Evolutionary conservation across 768 basidiomycete genomes (phyloP), one percentile per base, ranked within the genome.

Genomic region (Grammothele lineata): DNA sequence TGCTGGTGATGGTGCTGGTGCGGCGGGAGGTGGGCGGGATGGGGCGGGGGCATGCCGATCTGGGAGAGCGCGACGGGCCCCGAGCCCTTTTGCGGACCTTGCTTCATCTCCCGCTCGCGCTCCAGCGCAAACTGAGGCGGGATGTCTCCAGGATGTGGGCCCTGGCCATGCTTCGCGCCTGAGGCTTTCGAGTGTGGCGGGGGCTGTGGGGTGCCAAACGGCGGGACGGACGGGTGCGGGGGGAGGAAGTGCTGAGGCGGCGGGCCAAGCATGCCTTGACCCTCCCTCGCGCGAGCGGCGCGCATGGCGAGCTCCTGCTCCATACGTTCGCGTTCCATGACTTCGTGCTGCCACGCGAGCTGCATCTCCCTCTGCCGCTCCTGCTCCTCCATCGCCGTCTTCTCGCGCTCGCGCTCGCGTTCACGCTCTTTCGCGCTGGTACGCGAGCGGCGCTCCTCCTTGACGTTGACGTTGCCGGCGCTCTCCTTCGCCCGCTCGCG

Each of bases 401-500:
- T n/a, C 41, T 42, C 43, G 34, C 45, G 45, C 35, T 57, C 51
- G 27, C 53, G 46, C 37, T 55, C 56, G n/a, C n/a, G 21, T 57
- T 58, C 51, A 51, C 34, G 21, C 45, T 44, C 40, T 40, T 27
- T 26, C 39, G 34, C 44, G 40, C 35, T 40, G 41, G 26, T 37
- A 22, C 34, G 43, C 33, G 2, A 19, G 9, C 35, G 35, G 35
- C 18, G 35, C 30, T 51, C 52, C 40, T 54, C 53, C 36, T 47
- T 47, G 27, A 40, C 22, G 37, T 7, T 14, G 27, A 14, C 8
- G 14, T 7, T 23, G 35, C 26, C 8, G 64, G 59, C 10, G 59
- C 55, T 44, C 62, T 55, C 37, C 65, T 58, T 61, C 62, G 64
- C 24, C 61, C 58, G 48, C 62, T 62, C 10, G 57, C 62, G 37